Evolutionary conservation across 2,329 filamentous ascomycete species (phyloP).

Genomic region (Camillea tinctor): DNA sequence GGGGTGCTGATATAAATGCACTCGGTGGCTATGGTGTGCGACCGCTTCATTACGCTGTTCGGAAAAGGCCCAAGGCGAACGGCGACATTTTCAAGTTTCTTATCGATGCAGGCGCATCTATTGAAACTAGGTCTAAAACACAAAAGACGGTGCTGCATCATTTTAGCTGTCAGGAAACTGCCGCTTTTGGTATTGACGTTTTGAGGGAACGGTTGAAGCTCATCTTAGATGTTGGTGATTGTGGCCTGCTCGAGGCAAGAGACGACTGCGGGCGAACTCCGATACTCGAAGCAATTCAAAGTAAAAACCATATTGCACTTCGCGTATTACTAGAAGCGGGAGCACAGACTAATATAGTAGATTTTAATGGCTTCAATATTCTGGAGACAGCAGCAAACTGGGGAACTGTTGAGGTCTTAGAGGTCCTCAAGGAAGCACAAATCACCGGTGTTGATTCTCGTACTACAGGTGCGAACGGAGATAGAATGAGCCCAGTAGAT

Average conservation of each 20-base stretch:
- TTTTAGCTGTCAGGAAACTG: not conserved
- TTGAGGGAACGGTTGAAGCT: not conserved
- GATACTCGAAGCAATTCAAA: not conserved
- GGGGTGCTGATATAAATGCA: not conserved
- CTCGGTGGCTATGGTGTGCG: not conserved
- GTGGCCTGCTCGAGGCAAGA: not conserved
- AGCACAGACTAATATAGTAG: not conserved
- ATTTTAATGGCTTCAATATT: not conserved
- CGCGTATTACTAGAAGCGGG: not conserved
- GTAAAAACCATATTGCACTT: not conserved
- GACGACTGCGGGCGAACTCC: not conserved
- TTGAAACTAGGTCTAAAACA: not conserved
- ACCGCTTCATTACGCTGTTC: not conserved
- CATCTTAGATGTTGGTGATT: not conserved
- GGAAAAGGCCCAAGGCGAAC: not conserved
- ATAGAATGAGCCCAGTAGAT: not conserved
- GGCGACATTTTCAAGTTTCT: not conserved
- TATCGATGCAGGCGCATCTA: not conserved
- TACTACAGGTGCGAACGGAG: not conserved
- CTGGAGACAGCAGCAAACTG: not conserved
- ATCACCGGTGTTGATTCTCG: constrained; percentile 1
- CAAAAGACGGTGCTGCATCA: not conserved
- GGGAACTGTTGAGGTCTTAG: not conserved
- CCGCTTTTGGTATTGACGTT: not conserved
- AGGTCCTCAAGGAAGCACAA: not conserved